Evolutionary conservation across 768 basidiomycete genomes (phyloP).

Genomic region (Rhodosporidiobolus sp.): DNA sequence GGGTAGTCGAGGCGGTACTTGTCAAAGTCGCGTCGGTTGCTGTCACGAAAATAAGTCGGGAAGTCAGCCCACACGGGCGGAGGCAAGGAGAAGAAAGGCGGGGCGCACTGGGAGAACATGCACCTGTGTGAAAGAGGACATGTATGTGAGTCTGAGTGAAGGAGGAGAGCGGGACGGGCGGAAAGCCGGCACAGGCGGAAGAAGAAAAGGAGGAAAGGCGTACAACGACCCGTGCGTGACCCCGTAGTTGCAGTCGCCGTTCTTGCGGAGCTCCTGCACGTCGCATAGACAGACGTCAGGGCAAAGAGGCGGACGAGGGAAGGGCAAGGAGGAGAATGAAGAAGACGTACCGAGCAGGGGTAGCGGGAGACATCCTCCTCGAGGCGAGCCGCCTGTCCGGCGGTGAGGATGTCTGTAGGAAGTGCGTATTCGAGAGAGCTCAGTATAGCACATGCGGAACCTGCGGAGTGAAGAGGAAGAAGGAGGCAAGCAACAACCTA

Average conservation of each 20-base stretch:
- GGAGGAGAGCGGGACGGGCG: too few relatives aligned
- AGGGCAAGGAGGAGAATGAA: neutral
- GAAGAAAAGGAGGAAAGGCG: neutral
- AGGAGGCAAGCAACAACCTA: neutral
- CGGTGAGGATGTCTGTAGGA: neutral
- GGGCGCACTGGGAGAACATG: conserved; percentile 6
- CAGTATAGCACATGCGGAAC: too few relatives aligned
- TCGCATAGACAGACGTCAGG: too few relatives aligned
- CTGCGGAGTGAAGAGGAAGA: too few relatives aligned
- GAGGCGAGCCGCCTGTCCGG: neutral
- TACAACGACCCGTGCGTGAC: neutral
- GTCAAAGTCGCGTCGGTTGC: too few relatives aligned
- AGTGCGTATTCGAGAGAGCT: neutral
- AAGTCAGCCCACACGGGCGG: too few relatives aligned
- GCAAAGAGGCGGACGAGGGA: neutral
- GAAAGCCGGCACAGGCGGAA: neutral
- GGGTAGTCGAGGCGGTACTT: too few relatives aligned
- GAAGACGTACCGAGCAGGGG: neutral
- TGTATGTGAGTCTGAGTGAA: neutral
- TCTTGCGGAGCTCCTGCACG: neutral
- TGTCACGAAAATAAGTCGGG: too few relatives aligned
- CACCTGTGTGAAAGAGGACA: neutral
- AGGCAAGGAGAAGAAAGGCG: neutral
- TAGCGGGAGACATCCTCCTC: neutral
- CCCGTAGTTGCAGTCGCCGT: neutral